A percentile compares a stretch with the other conserved stretches of the same genome.
Conservation (phyloP, 116 monocot genomes). For the Phalaenopsis hybrid region DNA sequence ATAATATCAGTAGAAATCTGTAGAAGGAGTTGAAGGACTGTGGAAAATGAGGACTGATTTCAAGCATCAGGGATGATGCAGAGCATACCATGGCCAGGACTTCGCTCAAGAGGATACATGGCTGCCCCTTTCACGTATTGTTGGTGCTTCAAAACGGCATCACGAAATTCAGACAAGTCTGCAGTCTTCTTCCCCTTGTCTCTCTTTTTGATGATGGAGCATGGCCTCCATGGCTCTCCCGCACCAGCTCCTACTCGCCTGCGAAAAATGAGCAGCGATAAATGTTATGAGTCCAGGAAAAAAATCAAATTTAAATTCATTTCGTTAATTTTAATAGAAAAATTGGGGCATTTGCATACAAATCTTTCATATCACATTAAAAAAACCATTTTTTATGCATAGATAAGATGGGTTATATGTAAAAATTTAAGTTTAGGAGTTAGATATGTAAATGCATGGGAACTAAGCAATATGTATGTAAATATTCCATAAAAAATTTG, state of each 20-base stretch:
- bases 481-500: no score
- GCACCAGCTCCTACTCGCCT: slow-evolving; percentile 56
- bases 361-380: no score
- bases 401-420: no score
- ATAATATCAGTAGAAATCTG: no score
- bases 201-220: slow-evolving; percentile 60
- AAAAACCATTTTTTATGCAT: no score
- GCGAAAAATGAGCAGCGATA: neutral
- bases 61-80: slow-evolving; percentile 42
- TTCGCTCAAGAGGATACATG: slow-evolving; percentile 78
- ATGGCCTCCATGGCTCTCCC: slow-evolving; percentile 43
- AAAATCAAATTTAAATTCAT: neutral
- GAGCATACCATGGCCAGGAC: slow-evolving; percentile 52
- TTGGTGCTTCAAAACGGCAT: slow-evolving; percentile 50
- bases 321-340: neutral
- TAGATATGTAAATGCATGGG: no score
- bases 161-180: slow-evolving; percentile 24
- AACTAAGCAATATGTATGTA: no score
- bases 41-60: no score
- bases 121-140: slow-evolving; percentile 60
- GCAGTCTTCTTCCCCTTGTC: slow-evolving; percentile 21
- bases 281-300: neutral
- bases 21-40: no score
- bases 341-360: no score
- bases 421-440: no score